Evolutionary conservation across 176 grass and related monocot species (phyloP).

Genomic region (Rhynchospora breviuscula): DNA sequence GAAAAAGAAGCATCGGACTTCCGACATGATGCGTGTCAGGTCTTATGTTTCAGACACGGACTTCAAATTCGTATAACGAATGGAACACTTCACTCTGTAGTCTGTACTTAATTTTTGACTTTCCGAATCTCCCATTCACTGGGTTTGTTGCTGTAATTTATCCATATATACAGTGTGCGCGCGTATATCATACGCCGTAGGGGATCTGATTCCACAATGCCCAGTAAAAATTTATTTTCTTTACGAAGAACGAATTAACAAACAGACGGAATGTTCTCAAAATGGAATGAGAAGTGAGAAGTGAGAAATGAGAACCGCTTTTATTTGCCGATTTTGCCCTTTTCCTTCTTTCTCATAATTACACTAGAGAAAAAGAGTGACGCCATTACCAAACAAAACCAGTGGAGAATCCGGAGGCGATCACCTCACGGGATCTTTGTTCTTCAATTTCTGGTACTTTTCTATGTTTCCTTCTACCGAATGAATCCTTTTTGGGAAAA

Average conservation of each 20-base stretch:
- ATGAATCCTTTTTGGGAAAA: no score
- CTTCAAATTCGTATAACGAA: no score
- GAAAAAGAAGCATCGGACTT: no score
- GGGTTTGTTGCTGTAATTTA: background rate
- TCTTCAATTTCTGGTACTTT: background rate
- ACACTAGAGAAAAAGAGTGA: background rate
- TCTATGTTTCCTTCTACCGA: background rate
- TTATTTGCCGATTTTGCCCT: background rate
- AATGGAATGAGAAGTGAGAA: background rate
- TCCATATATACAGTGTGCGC: background rate
- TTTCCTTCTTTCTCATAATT: background rate
- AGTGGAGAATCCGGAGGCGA: slow-evolving; percentile 5
- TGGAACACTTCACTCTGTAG: no score
- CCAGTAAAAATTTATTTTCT: background rate
- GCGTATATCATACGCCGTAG: background rate
- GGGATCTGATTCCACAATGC: background rate
- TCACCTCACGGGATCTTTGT: background rate
- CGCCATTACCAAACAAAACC: no score
- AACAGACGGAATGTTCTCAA: background rate
- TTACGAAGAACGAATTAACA: background rate
- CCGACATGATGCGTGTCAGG: no score
- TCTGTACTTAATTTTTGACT: no score
- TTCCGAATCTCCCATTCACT: no score
- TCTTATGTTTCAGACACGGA: no score
- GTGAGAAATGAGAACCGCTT: background rate